Conservation (phyloP, 2,329 filamentous ascomycete species). For the Diaporthe eres region DNA sequence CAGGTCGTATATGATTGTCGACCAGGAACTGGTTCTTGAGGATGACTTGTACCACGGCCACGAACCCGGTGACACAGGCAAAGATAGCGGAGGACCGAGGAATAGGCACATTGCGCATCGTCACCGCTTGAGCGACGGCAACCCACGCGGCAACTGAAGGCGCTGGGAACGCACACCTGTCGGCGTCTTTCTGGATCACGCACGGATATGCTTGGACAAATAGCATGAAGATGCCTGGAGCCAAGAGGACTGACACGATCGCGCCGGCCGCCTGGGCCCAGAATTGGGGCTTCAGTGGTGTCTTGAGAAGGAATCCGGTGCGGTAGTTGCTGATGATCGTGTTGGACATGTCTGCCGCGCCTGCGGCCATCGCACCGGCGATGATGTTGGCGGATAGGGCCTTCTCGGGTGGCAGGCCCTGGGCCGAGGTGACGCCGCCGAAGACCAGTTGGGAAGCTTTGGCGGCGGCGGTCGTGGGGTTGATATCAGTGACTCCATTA, state of each 20-base stretch:
- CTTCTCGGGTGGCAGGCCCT: background rate
- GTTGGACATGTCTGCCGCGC: background rate
- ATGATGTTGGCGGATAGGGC: background rate
- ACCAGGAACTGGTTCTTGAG: background rate
- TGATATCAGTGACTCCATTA: background rate
- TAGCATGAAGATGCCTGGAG: background rate
- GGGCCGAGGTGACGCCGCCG: background rate
- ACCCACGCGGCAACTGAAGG: background rate
- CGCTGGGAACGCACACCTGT: background rate
- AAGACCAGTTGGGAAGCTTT: background rate
- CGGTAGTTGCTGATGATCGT: background rate
- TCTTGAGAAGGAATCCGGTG: background rate
- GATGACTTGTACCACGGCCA: background rate
- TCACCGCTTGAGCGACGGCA: background rate
- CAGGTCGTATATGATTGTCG: background rate
- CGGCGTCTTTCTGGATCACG: background rate
- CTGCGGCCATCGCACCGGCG: background rate
- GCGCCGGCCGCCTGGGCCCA: background rate
- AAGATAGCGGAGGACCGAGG: background rate
- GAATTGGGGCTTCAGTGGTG: background rate
- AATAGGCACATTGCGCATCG: background rate
- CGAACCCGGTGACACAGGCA: background rate
- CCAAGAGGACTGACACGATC: background rate
- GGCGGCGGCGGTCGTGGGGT: background rate
- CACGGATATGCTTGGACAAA: background rate